Base-by-base conservation (phyloP, 176 grass and related monocot genomes). In the Triticum urartu region DNA sequence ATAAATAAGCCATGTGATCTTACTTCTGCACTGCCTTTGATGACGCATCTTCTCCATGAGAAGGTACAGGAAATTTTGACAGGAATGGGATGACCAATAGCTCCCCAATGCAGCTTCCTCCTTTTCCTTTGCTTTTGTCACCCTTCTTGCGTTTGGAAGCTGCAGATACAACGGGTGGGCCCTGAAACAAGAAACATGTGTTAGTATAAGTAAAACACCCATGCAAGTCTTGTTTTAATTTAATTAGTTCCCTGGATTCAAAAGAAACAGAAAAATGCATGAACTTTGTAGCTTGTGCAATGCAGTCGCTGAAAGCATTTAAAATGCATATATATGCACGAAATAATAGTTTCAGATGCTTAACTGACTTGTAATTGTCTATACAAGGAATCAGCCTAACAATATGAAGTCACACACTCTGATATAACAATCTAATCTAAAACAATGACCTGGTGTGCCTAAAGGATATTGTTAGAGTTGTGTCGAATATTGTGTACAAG, bases 61-160 rank as follows among this genome's bases (percentile, higher is more conserved):
- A 87, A 24, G 95, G 95, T 34, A 95, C 68, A 84, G 75, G 89
- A 83, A 95, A 98, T 78, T 94, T 98, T 86, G 95, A 98, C 52
- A 98, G 87, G 72, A 98, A 98, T 62, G 95, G 95, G 45, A 90
- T 87, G 79, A 98, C 91, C 64, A 98, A 83, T 88, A 98, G 77
- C 54, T 98, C 91, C 36, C 93, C 95, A 65, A 94, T 95, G 88
- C 89, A 95, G 70, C 92, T 90, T 69, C 91, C 85, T 79, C 80
- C 87, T 67, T 97, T 98, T 79, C 84, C 91, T 95, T 90, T 98
- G 88, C 78, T 98, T 78, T 90, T 95, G 48, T 98, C 95, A 79
- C 89, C 89, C 80, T 98, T 98, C 89, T 98, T 98, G 73, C 93
- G 91, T 86, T 98, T 98, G 22, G 93, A 93, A 81, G 79, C 77